A percentile compares a stretch with the other conserved stretches of the same genome.
Evolutionary conservation across 2,329 filamentous ascomycete species (phyloP).

Genomic region (Pezicula rhizophila): DNA sequence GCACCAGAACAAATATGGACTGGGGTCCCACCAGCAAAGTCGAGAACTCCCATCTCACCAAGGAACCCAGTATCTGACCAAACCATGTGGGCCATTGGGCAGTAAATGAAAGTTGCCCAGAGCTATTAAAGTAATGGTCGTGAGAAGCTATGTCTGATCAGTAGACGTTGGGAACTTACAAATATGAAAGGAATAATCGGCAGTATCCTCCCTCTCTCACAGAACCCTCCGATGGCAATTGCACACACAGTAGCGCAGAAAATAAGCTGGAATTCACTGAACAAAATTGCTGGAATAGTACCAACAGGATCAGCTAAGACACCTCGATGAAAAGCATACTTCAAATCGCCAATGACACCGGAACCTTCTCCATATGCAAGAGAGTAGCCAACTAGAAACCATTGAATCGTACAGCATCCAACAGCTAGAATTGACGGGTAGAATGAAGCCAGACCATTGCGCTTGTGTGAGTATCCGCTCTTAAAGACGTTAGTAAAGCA

Average conservation of each 20-base stretch:
- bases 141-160: conserved; percentile 12
- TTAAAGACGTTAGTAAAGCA: neutral
- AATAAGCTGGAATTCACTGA: conserved; percentile 58
- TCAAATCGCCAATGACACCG: conserved; percentile 55
- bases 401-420: conserved; percentile 46
- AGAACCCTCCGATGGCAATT: conserved; percentile 45
- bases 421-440: conserved; percentile 55
- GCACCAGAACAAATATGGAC: conserved; percentile 71
- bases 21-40: conserved; percentile 70
- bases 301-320: conserved; percentile 54
- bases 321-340: conserved; percentile 53
- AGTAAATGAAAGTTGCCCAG: conserved; percentile 67
- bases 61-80: conserved; percentile 73
- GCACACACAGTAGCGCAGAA: conserved; percentile 53
- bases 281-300: conserved; percentile 56
- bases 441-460: conserved; percentile 55
- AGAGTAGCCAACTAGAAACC: conserved; percentile 58
- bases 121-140: conserved; percentile 10
- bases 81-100: conserved; percentile 70
- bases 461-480: conserved; percentile 52
- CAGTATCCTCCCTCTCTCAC: conserved; percentile 55
- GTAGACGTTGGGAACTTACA: conserved; percentile 28
- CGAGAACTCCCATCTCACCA: conserved; percentile 60
- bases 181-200: conserved; percentile 64
- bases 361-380: conserved; percentile 54